A percentile compares a stretch with the other conserved stretches of the same genome.
Evolutionary conservation across 495 filamentous ascomycete species (phyloP).

Genomic region (Podospora sp.): DNA sequence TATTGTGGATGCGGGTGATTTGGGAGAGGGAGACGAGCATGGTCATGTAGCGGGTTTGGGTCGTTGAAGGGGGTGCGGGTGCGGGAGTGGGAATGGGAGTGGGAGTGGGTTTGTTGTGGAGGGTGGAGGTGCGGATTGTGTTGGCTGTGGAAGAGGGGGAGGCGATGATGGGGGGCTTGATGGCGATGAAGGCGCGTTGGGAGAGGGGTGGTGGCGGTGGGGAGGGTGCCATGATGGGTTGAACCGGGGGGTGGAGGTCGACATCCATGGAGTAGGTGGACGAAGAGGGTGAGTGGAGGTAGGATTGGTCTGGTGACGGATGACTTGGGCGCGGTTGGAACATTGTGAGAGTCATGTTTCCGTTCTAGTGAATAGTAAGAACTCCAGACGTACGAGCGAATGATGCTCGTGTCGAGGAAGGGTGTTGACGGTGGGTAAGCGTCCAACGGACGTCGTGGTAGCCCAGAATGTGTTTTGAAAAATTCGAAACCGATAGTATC

Average conservation of each 20-base stretch:
- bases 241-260: background rate
- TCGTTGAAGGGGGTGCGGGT: background rate
- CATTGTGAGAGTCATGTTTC: background rate
- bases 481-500: too few relatives aligned
- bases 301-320: background rate
- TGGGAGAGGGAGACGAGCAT: slow-evolving; percentile 44
- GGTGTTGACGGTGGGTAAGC: too few relatives aligned
- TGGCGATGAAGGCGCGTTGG: background rate
- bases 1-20: slow-evolving; percentile 42
- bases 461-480: too few relatives aligned
- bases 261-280: background rate
- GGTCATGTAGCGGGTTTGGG: slow-evolving; percentile 40
- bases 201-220: background rate
- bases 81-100: background rate
- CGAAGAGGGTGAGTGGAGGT: background rate
- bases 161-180: background rate
- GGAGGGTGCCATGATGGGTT: background rate
- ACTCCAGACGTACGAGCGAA: too few relatives aligned
- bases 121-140: slow-evolving; percentile 4
- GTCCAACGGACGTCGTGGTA: too few relatives aligned
- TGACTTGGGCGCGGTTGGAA: background rate
- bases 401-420: too few relatives aligned
- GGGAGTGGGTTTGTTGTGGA: background rate
- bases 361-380: too few relatives aligned
- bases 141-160: background rate